Conservation (phyloP, 2,329 filamentous ascomycete genomes). For the Aspergillus bombycis region DNA sequence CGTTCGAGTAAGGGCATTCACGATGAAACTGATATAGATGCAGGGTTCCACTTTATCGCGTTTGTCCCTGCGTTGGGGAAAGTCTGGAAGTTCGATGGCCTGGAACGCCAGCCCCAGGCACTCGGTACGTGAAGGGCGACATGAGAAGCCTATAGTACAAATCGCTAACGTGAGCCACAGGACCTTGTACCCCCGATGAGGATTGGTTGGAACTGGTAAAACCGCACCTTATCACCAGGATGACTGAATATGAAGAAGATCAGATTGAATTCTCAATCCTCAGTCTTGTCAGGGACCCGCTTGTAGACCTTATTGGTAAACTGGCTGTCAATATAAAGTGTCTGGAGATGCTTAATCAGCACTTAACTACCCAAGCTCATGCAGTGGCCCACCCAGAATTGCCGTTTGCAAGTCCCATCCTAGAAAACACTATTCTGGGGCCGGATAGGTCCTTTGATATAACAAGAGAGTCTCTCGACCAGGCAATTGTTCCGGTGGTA, state of each 20-base stretch:
- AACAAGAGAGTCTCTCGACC: conserved; percentile 37
- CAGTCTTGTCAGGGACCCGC: conserved; percentile 70
- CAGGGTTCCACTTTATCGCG: conserved; percentile 83
- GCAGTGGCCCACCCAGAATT: conserved; percentile 1
- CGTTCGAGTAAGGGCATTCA: conserved; percentile 42
- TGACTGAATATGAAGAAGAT: conserved; percentile 66
- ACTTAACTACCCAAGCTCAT: conserved; percentile 17
- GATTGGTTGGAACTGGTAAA: conserved; percentile 71
- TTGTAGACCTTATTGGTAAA: conserved; percentile 51
- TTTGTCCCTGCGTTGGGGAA: conserved; percentile 76
- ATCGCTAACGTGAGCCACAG: conserved; percentile 24
- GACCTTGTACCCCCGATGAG: conserved; percentile 43
- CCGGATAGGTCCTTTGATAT: conserved; percentile 43
- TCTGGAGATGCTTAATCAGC: conserved; percentile 43
- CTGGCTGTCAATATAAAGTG: conserved; percentile 51
- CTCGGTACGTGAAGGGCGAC: conserved; percentile 51
- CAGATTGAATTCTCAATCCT: conserved; percentile 77
- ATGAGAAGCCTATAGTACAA: neutral
- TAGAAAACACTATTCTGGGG: conserved; percentile 31
- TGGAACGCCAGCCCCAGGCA: conserved; percentile 70
- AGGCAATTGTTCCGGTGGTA: conserved; percentile 29
- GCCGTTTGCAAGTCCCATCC: conserved; percentile 7
- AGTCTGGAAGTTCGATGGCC: conserved; percentile 88
- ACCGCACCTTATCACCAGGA: conserved; percentile 67
- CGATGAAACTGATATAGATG: conserved; percentile 56